Evolutionary conservation across 352 stramenopile species (phyloP).

Genomic region (Elongisporangium prolatum): DNA sequence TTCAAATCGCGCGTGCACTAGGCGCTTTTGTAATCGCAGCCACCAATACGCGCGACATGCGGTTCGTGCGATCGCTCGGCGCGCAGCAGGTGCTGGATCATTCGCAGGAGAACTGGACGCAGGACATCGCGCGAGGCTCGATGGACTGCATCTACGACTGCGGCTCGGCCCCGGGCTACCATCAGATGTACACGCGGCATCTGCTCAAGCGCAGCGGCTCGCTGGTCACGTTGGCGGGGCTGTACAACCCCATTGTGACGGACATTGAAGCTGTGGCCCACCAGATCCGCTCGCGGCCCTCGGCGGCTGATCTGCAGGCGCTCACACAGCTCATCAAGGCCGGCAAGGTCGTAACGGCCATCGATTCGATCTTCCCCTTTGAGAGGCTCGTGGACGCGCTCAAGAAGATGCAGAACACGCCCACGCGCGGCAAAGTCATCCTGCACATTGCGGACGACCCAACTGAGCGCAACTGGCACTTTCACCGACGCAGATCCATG

Average conservation of each 20-base stretch:
- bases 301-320: constrained; percentile 13
- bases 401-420: constrained; percentile 20
- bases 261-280: not conserved
- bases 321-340: constrained; percentile 31
- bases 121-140: constrained; percentile 22
- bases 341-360: constrained; percentile 13
- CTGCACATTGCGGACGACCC: constrained; percentile 16
- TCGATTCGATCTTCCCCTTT: constrained; percentile 21
- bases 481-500: not conserved
- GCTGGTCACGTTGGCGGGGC: not conserved
- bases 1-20: constrained; percentile 54
- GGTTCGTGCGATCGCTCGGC: constrained; percentile 35
- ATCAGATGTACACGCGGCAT: constrained; percentile 11
- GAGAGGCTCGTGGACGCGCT: constrained; percentile 20
- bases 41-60: constrained; percentile 33
- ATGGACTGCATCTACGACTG: constrained; percentile 32
- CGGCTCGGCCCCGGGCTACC: constrained; percentile 18
- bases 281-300: not conserved
- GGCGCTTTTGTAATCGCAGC: constrained; percentile 26
- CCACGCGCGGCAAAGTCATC: constrained; percentile 36
- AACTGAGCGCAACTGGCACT: not conserved
- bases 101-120: constrained; percentile 35
- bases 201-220: constrained; percentile 9
- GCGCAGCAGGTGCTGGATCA: constrained; percentile 54
- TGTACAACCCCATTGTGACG: not conserved